A percentile compares a stretch with the other conserved stretches of the same genome.
Conservation (phyloP, 352 stramenopile genomes). For the Phytophthora pluvialis region DNA sequence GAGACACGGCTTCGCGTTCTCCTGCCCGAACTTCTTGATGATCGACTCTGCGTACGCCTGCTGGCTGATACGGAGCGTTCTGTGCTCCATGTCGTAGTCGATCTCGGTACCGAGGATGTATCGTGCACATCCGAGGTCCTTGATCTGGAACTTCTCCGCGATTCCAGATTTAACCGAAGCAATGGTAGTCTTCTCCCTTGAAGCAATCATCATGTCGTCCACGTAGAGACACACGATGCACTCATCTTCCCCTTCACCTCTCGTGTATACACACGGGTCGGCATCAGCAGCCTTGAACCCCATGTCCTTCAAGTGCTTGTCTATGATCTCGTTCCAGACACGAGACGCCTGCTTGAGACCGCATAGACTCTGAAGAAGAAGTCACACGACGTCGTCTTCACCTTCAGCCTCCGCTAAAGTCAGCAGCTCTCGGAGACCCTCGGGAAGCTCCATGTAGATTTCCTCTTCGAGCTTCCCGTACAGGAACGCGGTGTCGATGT, state of each 20-base stretch:
- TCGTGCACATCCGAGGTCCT: too few relatives aligned
- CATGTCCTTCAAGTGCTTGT: not conserved
- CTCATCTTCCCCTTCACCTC: not conserved
- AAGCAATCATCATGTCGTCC: too few relatives aligned
- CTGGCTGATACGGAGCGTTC: too few relatives aligned
- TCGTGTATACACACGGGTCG: not conserved
- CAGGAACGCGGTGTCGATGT: constrained; percentile 5
- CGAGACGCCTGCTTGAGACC: not conserved
- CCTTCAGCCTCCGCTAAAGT: not conserved
- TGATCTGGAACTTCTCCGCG: too few relatives aligned
- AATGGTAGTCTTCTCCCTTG: too few relatives aligned
- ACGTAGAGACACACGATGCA: too few relatives aligned
- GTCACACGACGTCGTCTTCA: constrained; percentile 1
- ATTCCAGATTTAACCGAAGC: too few relatives aligned
- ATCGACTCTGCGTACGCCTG: too few relatives aligned
- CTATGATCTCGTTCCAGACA: constrained; percentile 5
- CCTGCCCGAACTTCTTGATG: too few relatives aligned
- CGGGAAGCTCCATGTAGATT: not conserved
- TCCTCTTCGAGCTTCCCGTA: not conserved
- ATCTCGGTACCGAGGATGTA: too few relatives aligned
- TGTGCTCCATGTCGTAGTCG: too few relatives aligned
- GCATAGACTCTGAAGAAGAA: constrained; percentile 3
- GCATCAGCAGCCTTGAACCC: constrained; percentile 4
- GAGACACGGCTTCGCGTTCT: too few relatives aligned
- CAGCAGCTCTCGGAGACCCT: not conserved